Evolutionary conservation across 371 early-diverging fungal species (phyloP).

Genomic region (Actinomucor elegans): DNA sequence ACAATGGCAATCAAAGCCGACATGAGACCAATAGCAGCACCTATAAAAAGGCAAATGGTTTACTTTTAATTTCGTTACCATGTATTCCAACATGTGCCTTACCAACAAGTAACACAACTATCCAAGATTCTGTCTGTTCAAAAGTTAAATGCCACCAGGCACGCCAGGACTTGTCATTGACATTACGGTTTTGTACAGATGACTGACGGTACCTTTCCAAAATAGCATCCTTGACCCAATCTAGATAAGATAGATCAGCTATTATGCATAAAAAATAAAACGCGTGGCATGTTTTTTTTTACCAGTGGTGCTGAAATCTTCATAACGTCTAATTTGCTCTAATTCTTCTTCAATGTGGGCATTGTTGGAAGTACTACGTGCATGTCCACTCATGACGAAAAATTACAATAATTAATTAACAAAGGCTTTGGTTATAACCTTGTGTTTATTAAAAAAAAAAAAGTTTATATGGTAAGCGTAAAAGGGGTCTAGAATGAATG

Average conservation of each 20-base stretch:
- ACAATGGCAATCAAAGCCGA: slow-evolving; percentile 88
- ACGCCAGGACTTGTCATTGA: slow-evolving; percentile 55
- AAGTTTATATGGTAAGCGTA: no score
- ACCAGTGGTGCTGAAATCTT: slow-evolving; percentile 86
- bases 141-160: slow-evolving; percentile 60
- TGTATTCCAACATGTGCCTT: background rate
- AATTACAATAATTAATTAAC: no score
- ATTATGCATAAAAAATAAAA: background rate
- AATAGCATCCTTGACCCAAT: slow-evolving; percentile 90
- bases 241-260: slow-evolving; percentile 31
- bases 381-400: slow-evolving; percentile 29
- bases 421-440: no score
- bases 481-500: no score
- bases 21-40: slow-evolving; percentile 78
- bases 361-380: slow-evolving; percentile 24
- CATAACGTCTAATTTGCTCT: slow-evolving; percentile 68
- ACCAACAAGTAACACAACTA: slow-evolving; percentile 81
- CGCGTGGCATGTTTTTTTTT: slow-evolving; percentile 2
- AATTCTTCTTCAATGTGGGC: slow-evolving; percentile 52
- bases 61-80: no score
- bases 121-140: slow-evolving; percentile 87
- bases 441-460: no score
- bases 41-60: no score
- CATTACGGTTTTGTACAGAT: slow-evolving; percentile 46
- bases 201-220: slow-evolving; percentile 77